Percentiles rank a stretch among this genome's conserved stretches.
Conservation (phyloP, 352 stramenopile species). For the Pythium aquatile region DNA sequence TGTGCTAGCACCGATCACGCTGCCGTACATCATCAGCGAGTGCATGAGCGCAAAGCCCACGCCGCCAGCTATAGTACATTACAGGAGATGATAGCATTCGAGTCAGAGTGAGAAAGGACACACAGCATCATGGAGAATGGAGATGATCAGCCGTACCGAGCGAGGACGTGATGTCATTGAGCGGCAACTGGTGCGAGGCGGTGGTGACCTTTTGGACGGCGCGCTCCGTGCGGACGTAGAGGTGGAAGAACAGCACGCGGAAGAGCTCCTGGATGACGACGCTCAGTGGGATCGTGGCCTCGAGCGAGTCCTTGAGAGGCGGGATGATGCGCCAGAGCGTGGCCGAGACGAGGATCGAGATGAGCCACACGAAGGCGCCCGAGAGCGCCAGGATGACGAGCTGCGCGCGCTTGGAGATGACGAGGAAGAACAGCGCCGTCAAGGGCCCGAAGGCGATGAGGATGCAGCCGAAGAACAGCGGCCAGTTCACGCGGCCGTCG, state of each 20-base stretch:
- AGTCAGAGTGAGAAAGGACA: not conserved
- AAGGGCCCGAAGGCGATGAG: constrained; percentile 76
- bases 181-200: constrained; percentile 70
- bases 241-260: constrained; percentile 66
- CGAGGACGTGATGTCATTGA: constrained; percentile 83
- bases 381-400: constrained; percentile 81
- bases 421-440: constrained; percentile 72
- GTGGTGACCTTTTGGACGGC: constrained; percentile 78
- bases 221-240: constrained; percentile 74
- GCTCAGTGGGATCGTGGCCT: constrained; percentile 66
- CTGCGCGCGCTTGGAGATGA: constrained; percentile 78
- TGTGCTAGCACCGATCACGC: constrained; percentile 65
- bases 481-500: constrained; percentile 77
- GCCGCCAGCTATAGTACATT: constrained; percentile 45
- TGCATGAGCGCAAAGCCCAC: constrained; percentile 85
- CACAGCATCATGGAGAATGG: not conserved
- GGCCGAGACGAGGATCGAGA: constrained; percentile 74
- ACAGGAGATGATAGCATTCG: too few relatives aligned
- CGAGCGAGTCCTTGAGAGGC: constrained; percentile 66
- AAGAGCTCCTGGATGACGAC: constrained; percentile 75
- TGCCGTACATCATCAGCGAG: constrained; percentile 84
- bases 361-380: constrained; percentile 79
- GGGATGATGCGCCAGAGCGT: constrained; percentile 78
- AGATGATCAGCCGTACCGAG: constrained; percentile 36
- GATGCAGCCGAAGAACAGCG: constrained; percentile 83